These are phyloP conservation scores for Chlorella variabilis DNA, from an alignment of 163 green algal species.

Conservation along the genomic window DNA sequence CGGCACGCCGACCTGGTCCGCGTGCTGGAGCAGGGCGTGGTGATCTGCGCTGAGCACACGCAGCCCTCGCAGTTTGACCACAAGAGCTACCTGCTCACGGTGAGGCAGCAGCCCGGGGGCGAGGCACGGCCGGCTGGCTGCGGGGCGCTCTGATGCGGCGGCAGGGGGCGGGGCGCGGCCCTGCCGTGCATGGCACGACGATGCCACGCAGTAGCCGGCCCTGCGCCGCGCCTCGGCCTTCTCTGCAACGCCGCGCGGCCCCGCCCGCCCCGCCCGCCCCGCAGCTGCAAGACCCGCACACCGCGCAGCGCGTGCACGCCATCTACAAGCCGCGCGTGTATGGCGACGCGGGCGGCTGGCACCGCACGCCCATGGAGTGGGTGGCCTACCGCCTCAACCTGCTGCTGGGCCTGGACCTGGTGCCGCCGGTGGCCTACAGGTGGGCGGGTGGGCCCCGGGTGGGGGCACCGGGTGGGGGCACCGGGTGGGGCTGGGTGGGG, in stretches of 20 bases:
- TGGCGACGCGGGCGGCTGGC: slow-evolving; percentile 80
- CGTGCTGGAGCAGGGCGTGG: slow-evolving; percentile 43
- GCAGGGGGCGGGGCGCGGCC: no score
- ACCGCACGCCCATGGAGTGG: slow-evolving; percentile 75
- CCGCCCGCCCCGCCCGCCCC: slow-evolving; percentile 17
- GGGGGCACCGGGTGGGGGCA: slow-evolving; percentile 42
- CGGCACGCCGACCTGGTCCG: slow-evolving; percentile 22
- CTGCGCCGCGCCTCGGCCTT: not conserved
- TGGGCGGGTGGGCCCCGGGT: slow-evolving; percentile 36
- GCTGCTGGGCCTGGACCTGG: slow-evolving; percentile 82
- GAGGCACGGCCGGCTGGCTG: not conserved
- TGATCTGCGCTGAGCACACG: slow-evolving; percentile 47
- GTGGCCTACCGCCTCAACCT: slow-evolving; percentile 85
- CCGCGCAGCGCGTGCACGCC: slow-evolving; percentile 49
- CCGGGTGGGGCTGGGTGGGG: not conserved
- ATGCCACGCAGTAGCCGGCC: no score
- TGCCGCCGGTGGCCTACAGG: slow-evolving; percentile 72
- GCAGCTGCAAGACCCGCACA: slow-evolving; percentile 52
- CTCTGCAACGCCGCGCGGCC: not conserved
- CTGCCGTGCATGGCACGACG: not conserved
- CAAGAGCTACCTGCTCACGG: slow-evolving; percentile 52
- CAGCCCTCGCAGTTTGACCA: slow-evolving; percentile 62
- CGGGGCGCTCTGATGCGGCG: not conserved
- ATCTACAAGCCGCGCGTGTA: slow-evolving; percentile 82
- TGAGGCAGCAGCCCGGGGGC: not conserved